Base-by-base conservation (phyloP, 1,284 basidiomycete species). In the Abortiporus biennis region DNA sequence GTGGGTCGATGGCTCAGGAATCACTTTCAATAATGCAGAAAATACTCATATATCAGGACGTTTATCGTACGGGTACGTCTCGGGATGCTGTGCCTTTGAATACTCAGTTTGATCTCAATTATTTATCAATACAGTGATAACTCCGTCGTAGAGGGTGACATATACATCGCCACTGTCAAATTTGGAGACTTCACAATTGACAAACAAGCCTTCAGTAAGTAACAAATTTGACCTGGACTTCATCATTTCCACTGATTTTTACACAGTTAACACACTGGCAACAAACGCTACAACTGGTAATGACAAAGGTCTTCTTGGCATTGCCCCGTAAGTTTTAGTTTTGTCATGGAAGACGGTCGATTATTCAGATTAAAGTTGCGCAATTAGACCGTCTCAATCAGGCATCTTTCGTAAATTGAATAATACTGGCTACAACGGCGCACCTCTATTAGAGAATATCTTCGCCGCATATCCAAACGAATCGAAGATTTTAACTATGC, bases 201-300 rank as follows among this genome's bases (percentile, higher is more conserved):
- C 8, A 15, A 39, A 11, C 43, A 44, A 40, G 43, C 43, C 6
- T 44, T 39, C 38, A 40, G 37, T 39, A 39, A 27, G 37, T 23
- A 6, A 15, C 27, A 9, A 9, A 29, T 29, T 8, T 9, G n/a
- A 8, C 8, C 27, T n/a, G n/a, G 9, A 29, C 27, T 29, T 29
- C 27, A 29, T 29, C 9, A n/a, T 8, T 29, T 29, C 27, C 8
- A 29, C n/a, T n/a, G n/a, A n/a, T n/a, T n/a, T n/a, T n/a, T n/a
- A 9, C n/a, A 29, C n/a, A 29, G 27, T n/a, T 9, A 29, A n/a
- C 27, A 9, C 27, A 9, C 27, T n/a, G 9, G n/a, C 8, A 8
- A 9, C 27, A 29, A 29, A 29, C 27, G 27, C 27, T 9, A 29
- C 27, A n/a, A 29, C 27, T 29, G 9, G 9, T n/a, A n/a, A 8